Conservation (phyloP, 495 filamentous ascomycete genomes). For the Penicillium simplicissimum region DNA sequence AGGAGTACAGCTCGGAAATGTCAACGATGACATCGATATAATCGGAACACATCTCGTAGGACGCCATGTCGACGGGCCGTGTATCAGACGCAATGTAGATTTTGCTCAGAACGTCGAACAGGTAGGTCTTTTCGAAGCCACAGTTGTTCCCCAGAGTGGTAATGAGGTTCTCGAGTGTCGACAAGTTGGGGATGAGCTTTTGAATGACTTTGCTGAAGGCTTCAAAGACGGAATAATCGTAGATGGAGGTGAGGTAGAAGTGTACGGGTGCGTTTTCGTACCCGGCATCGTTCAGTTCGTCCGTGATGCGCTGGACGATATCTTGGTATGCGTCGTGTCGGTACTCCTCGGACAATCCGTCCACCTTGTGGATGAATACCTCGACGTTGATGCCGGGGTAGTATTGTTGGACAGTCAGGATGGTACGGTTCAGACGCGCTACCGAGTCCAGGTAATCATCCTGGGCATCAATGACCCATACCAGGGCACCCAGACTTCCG, state of each 20-base stretch:
- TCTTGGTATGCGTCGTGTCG: slow-evolving; percentile 91
- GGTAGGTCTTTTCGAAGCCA: slow-evolving; percentile 93
- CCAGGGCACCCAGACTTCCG: slow-evolving; percentile 85
- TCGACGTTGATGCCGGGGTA: slow-evolving; percentile 94
- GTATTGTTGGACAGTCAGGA: slow-evolving; percentile 79
- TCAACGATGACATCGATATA: slow-evolving; percentile 98
- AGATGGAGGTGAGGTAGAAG: slow-evolving; percentile 95
- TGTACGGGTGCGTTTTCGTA: slow-evolving; percentile 89
- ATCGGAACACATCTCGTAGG: slow-evolving; percentile 96
- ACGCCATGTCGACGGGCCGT: slow-evolving; percentile 84
- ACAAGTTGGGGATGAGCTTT: slow-evolving; percentile 90
- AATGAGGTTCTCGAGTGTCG: slow-evolving; percentile 86
- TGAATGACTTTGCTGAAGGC: slow-evolving; percentile 98
- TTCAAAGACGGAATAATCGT: slow-evolving; percentile 97
- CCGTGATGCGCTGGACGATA: slow-evolving; percentile 93
- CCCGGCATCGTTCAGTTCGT: slow-evolving; percentile 89
- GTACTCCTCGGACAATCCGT: slow-evolving; percentile 92
- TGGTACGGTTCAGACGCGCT: slow-evolving; percentile 78
- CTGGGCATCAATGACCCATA: slow-evolving; percentile 98
- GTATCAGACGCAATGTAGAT: slow-evolving; percentile 98
- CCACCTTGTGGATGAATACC: slow-evolving; percentile 98
- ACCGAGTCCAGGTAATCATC: slow-evolving; percentile 94
- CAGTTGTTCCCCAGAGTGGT: slow-evolving; percentile 87
- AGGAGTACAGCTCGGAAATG: slow-evolving; percentile 91
- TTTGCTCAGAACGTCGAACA: slow-evolving; percentile 95